Percentiles rank a stretch among this genome's conserved stretches.
These are phyloP conservation scores for Ophiostoma sp. DNA, from an alignment of 2,329 filamentous ascomycete genomes.

Conservation along the genomic window DNA sequence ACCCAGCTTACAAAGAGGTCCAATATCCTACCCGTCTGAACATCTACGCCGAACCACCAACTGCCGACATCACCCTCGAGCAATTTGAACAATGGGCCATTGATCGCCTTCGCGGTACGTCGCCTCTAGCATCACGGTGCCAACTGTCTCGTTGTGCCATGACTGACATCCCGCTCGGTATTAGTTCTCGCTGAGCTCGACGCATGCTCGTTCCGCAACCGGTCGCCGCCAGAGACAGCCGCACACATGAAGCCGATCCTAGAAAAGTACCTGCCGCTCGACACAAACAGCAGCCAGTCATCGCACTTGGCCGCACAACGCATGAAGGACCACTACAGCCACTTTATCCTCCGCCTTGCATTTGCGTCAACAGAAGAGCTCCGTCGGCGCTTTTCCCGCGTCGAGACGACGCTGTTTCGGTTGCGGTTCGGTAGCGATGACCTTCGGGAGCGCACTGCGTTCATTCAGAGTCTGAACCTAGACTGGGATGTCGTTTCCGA, in stretches of 20 bases:
- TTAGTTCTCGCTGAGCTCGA: conserved; percentile 81
- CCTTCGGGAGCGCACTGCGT: conserved; percentile 62
- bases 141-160: background rate
- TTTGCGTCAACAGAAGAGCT: conserved; percentile 90
- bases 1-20: conserved; percentile 67
- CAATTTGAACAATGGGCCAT: conserved; percentile 99
- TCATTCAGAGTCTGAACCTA: conserved; percentile 70
- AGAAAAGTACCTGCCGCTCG: conserved; percentile 78
- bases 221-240: conserved; percentile 71
- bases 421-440: conserved; percentile 76
- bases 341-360: conserved; percentile 91
- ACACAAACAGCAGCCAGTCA: conserved; percentile 62
- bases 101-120: conserved; percentile 71
- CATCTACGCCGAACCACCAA: conserved; percentile 84
- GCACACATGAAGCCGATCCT: conserved; percentile 79
- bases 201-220: conserved; percentile 92
- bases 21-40: conserved; percentile 83
- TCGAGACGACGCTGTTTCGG: conserved; percentile 85
- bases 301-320: conserved; percentile 63
- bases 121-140: too few relatives aligned
- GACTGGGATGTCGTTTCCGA: conserved; percentile 79
- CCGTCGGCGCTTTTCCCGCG: conserved; percentile 73
- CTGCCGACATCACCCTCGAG: conserved; percentile 89
- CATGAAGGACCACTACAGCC: conserved; percentile 94
- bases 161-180: conserved; percentile 1